Conservation (phyloP, 140 eudicot species). For the Oenanthe javanica region DNA sequence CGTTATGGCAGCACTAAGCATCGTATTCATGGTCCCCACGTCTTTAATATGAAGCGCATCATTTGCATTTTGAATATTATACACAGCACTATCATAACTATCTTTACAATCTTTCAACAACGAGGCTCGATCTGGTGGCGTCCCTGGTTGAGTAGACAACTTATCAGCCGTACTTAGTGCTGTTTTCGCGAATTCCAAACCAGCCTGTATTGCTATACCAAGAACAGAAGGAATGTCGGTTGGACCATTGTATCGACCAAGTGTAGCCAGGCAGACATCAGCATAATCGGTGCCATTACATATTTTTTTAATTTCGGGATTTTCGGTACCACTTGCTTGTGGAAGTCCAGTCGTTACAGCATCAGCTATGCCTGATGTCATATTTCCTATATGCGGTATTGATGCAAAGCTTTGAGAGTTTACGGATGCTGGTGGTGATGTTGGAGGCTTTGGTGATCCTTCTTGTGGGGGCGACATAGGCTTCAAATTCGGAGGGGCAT, state of each 20-base stretch:
- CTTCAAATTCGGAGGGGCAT: neutral
- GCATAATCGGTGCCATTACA: constrained; percentile 32
- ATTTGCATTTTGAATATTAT: constrained; percentile 27
- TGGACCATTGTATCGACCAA: constrained; percentile 24
- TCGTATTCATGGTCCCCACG: constrained; percentile 27
- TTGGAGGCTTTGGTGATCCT: neutral
- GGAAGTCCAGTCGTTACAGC: neutral
- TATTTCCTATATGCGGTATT: neutral
- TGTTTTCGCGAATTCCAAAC: constrained; percentile 13
- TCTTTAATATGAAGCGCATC: constrained; percentile 21
- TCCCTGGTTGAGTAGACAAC: constrained; percentile 13
- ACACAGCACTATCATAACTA: constrained; percentile 25
- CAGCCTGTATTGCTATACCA: constrained; percentile 21
- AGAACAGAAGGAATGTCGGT: constrained; percentile 19
- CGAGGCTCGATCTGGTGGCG: constrained; percentile 11
- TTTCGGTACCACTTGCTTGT: neutral
- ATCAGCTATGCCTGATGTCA: neutral
- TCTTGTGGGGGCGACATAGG: neutral
- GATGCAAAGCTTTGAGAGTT: neutral
- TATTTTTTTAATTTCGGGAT: constrained; percentile 11
- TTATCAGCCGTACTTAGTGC: constrained; percentile 18
- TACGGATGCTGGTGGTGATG: neutral
- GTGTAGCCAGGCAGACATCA: constrained; percentile 18
- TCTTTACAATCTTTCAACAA: constrained; percentile 29
- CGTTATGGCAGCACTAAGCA: constrained; percentile 47